Conservation (phyloP, 306 rosid species). For the Carpinus viminea region DNA sequence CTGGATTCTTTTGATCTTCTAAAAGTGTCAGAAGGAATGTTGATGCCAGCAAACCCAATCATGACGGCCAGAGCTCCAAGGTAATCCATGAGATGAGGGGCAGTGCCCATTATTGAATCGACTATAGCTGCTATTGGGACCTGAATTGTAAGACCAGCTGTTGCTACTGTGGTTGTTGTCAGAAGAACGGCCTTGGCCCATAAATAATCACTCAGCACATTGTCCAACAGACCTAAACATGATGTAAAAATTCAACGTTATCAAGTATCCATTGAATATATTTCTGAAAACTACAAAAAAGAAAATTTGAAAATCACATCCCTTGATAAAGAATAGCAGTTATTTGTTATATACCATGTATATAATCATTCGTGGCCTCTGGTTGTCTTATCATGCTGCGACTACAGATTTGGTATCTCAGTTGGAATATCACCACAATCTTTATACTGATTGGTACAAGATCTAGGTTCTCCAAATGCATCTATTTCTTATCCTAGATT, state of each 20-base stretch:
- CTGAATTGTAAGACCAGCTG: conserved; percentile 95
- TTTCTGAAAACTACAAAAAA: not conserved
- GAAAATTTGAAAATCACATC: not conserved
- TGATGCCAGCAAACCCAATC: conserved; percentile 87
- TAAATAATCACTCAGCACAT: conserved; percentile 89
- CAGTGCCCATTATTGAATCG: conserved; percentile 70
- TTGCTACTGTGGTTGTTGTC: conserved; percentile 91
- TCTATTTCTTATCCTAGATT: not conserved
- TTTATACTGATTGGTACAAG: not conserved
- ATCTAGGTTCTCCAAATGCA: not conserved
- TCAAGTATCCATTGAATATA: not conserved
- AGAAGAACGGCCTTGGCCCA: conserved; percentile 99
- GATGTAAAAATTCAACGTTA: not conserved
- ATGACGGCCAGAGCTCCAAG: conserved; percentile 82
- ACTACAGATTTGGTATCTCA: not conserved
- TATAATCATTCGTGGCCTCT: not conserved
- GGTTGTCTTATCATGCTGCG: not conserved
- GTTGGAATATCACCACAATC: not conserved
- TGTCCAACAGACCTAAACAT: conserved; percentile 77
- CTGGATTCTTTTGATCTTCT: conserved; percentile 40
- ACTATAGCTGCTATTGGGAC: conserved; percentile 93
- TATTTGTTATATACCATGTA: not conserved
- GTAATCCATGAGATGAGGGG: conserved; percentile 74
- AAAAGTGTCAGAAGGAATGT: conserved; percentile 62
- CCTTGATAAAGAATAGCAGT: not conserved